Evolutionary conservation across 140 eudicot species (phyloP).

Genomic region (Bidens hawaiensis): DNA sequence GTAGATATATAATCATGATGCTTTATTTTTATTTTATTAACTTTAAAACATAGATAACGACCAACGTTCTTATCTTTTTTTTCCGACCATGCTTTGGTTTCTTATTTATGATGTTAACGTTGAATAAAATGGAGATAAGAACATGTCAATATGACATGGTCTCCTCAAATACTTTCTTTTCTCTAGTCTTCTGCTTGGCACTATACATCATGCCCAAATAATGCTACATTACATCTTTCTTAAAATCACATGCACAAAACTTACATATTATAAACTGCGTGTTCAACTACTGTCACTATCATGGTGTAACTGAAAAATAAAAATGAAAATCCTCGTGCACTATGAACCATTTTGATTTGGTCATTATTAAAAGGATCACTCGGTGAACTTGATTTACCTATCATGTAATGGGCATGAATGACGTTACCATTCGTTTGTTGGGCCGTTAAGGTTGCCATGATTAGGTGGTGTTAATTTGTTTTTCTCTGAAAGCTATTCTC

Average conservation of each 20-base stretch:
- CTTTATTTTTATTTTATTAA: not conserved
- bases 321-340: not conserved
- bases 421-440: not conserved
- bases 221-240: not conserved
- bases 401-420: not conserved
- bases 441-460: no score
- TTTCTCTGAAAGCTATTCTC: no score
- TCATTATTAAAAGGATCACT: not conserved
- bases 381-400: not conserved
- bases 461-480: no score
- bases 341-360: not conserved
- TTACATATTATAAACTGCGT: not conserved
- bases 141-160: constrained; percentile 14
- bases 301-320: not conserved
- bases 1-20: not conserved
- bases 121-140: constrained; percentile 8
- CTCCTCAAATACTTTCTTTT: not conserved
- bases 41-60: not conserved
- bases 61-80: constrained; percentile 5
- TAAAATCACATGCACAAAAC: not conserved
- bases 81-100: not conserved
- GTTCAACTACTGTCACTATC: not conserved
- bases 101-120: constrained; percentile 10
- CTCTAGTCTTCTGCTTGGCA: not conserved
- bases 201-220: not conserved